These are phyloP conservation scores for Naumovozyma dairenensis DNA, from an alignment of 805 yeast genomes.

Conservation along the genomic window DNA sequence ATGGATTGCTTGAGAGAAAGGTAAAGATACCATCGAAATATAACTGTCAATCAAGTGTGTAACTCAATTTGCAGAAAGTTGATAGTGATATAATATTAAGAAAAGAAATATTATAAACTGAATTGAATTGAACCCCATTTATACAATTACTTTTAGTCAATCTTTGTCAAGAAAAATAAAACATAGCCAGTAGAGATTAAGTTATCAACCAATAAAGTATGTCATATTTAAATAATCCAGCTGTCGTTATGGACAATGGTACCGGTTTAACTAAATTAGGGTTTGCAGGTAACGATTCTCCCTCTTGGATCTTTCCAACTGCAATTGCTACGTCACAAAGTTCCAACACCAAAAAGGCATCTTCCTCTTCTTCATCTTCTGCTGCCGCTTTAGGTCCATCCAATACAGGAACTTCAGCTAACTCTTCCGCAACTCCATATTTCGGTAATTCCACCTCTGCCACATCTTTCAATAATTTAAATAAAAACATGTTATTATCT, in stretches of 20 bases:
- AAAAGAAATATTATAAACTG: no score
- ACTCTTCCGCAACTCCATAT: slow-evolving; percentile 18
- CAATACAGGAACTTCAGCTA: slow-evolving; percentile 11
- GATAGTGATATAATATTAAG: no score
- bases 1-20: no score
- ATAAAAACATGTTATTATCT: slow-evolving; percentile 21
- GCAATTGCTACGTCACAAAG: slow-evolving; percentile 70
- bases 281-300: slow-evolving; percentile 97
- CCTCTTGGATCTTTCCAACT: slow-evolving; percentile 94
- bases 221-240: slow-evolving; percentile 71
- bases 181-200: no score
- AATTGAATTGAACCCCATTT: no score
- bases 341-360: slow-evolving; percentile 27
- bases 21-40: no score
- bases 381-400: slow-evolving; percentile 32
- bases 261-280: slow-evolving; percentile 96
- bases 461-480: slow-evolving; percentile 24
- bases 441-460: slow-evolving; percentile 31
- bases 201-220: no score
- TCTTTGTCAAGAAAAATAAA: no score
- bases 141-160: no score
- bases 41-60: no score
- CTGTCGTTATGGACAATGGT: slow-evolving; percentile 98
- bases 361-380: slow-evolving; percentile 31
- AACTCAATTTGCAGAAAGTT: no score